Evolutionary conservation across 1,139 yeast species (phyloP).

Genomic region (Kluyveromyces sp.): DNA sequence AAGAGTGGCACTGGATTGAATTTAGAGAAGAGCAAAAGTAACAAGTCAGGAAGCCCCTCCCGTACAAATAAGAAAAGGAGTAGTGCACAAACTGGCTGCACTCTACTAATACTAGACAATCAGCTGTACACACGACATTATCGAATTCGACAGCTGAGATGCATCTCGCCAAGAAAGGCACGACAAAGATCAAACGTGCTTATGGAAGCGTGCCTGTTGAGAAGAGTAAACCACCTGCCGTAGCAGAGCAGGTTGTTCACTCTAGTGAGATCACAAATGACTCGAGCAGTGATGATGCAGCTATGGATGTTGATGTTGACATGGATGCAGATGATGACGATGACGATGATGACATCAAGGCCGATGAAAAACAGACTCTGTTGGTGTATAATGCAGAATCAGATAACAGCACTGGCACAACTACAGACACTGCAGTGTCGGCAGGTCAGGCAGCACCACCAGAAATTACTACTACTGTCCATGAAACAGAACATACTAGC

Average conservation of each 20-base stretch:
- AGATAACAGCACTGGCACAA: conserved; percentile 22
- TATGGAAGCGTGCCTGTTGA: conserved; percentile 11
- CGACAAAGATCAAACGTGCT: conserved; percentile 6
- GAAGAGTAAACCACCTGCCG: background rate
- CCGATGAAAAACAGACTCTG: conserved; percentile 16
- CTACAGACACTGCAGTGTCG: conserved; percentile 15
- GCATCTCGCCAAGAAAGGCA: background rate
- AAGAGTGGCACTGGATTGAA: conserved; percentile 11
- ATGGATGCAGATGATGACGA: conserved; percentile 5
- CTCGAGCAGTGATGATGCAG: conserved; percentile 3
- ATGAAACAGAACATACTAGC: conserved; percentile 14
- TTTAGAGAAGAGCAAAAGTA: conserved; percentile 7
- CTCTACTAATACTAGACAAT: conserved; percentile 7
- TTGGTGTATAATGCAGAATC: conserved; percentile 23
- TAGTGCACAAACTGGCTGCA: background rate
- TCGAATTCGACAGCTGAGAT: conserved; percentile 15
- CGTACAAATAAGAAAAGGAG: background rate
- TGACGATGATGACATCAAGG: conserved; percentile 14
- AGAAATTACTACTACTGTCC: conserved; percentile 14
- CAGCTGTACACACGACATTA: conserved; percentile 12
- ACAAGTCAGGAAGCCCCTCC: background rate
- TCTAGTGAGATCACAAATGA: too few relatives aligned
- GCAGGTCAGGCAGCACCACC: conserved; percentile 3
- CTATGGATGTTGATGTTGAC: conserved; percentile 6
- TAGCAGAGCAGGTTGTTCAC: background rate